Base-by-base conservation (phyloP, 495 filamentous ascomycete genomes). In the Penicillium maclennaniae region DNA sequence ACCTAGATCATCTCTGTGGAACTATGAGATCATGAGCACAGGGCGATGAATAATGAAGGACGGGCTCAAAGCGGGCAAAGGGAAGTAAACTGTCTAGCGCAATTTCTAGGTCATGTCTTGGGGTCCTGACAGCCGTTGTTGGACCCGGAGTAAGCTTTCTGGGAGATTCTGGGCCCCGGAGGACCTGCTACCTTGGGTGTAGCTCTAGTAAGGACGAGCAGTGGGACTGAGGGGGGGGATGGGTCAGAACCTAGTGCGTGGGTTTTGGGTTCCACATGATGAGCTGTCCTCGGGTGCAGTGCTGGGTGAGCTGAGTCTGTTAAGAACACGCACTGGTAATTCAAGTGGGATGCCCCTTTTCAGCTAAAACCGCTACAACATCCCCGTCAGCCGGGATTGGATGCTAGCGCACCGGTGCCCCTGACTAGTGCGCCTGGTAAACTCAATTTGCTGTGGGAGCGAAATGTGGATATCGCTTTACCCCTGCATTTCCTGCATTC, bases 121-220 rank as follows among this genome's bases (percentile, higher is more conserved):
- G 51, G 34, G 52, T 51, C 45, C 49, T 65, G 61, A 65, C 61
- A 65, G 61, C 61, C 61, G 61, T 65, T 63, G 54, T 37, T 53
- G 54, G 43, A 31, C 51, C 54, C 46, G 43, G 43, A 20, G 34
- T 20, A 50, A 63, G 58, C 53, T 60, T 63, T 58, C 23, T 36
- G 17, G 21, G 39, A 45, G 26, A 37, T 31, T 55, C 25, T 49
- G 48, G 51, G 17, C 54, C 23, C 16, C 52, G 48, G 26, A 52
- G 41, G 43, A 53, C 45, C 42, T 53, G 38, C 53, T 53, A 41
- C 51, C 28, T 45, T 31, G 37, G 49, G 47, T 34, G 38, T 50
- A 50, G 39, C 3, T 20, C n/a, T 16, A 21, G n/a, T 28, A 27
- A 53, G 49, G 14, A 39, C 2, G 45, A 34, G 43, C 37, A 43